A percentile compares a stretch with the other conserved stretches of the same genome.
phyloP scores from a whole-genome alignment of 306 rosid genomes.

The Fagus sylvatica region DNA sequence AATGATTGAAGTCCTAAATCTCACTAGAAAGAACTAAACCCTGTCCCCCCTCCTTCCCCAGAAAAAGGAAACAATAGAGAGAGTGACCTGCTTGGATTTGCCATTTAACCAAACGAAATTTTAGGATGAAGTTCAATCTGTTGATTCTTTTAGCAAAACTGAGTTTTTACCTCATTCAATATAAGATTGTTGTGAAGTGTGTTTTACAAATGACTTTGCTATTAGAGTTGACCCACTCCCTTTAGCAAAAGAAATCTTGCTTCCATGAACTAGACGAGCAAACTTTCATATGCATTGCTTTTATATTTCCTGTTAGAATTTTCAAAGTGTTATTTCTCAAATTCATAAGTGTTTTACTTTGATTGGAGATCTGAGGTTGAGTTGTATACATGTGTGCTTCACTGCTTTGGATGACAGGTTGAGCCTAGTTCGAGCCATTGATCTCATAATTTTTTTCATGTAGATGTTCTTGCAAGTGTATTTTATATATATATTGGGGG shows the following conservation, averaged over 20 bases:
- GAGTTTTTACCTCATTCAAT: conserved; percentile 23
- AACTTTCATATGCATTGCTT: too few relatives aligned
- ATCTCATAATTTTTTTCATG: too few relatives aligned
- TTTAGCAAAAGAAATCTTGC: background rate
- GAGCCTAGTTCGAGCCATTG: too few relatives aligned
- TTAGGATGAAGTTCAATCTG: conserved; percentile 24
- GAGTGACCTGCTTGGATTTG: conserved; percentile 21
- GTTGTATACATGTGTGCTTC: too few relatives aligned
- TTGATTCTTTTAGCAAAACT: conserved; percentile 19
- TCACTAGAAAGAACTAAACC: conserved; percentile 17
- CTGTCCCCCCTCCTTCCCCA: background rate
- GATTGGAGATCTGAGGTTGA: too few relatives aligned
- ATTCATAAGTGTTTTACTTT: too few relatives aligned
- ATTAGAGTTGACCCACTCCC: background rate
- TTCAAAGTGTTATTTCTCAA: too few relatives aligned
- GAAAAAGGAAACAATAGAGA: background rate
- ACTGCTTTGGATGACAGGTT: too few relatives aligned
- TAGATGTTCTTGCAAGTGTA: too few relatives aligned
- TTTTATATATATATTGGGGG: too few relatives aligned
- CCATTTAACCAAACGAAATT: conserved; percentile 13
- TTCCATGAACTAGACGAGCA: too few relatives aligned
- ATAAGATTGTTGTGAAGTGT: conserved; percentile 13
- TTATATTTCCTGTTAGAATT: too few relatives aligned
- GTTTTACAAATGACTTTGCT: conserved; percentile 1
- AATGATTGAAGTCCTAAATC: conserved; percentile 35